These are phyloP conservation scores for Nakaseomyces uthaithaninus DNA, from an alignment of 1,139 yeast species.

Conservation along the genomic window DNA sequence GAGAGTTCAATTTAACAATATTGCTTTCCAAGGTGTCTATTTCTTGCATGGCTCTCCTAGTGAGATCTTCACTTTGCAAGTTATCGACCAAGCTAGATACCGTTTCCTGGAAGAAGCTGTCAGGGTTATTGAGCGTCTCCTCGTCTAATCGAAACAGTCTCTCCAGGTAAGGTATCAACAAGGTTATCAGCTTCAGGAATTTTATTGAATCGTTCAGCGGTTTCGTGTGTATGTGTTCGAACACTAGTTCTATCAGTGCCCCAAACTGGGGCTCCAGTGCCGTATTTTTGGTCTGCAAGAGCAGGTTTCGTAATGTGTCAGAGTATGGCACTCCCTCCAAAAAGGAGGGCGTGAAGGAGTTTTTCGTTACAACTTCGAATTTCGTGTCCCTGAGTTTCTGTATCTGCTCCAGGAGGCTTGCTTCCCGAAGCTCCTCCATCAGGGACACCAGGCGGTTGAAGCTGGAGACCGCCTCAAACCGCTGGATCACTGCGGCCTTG, in stretches of 20 bases:
- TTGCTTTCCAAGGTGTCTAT: conserved; percentile 48
- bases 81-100: conserved; percentile 64
- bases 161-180: conserved; percentile 2
- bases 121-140: conserved; percentile 40
- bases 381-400: conserved; percentile 2
- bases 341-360: not conserved
- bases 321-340: conserved; percentile 17
- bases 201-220: conserved; percentile 31
- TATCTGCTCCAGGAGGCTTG: conserved; percentile 2
- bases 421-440: conserved; percentile 2
- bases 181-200: conserved; percentile 18
- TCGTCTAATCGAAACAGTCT: conserved; percentile 46
- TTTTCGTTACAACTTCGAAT: conserved; percentile 1
- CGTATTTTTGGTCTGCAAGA: conserved; percentile 20
- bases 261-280: conserved; percentile 22
- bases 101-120: conserved; percentile 55
- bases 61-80: conserved; percentile 78
- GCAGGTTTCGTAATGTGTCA: conserved; percentile 15
- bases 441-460: not conserved
- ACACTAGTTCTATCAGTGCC: conserved; percentile 18
- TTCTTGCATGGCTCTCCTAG: conserved; percentile 65
- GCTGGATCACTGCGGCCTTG: conserved; percentile 2
- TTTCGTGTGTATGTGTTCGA: conserved; percentile 20
- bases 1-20: conserved; percentile 39
- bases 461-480: conserved; percentile 2